phyloP scores from a whole-genome alignment of 1,284 basidiomycete genomes.

The Kalmanozyma brasiliensis region DNA sequence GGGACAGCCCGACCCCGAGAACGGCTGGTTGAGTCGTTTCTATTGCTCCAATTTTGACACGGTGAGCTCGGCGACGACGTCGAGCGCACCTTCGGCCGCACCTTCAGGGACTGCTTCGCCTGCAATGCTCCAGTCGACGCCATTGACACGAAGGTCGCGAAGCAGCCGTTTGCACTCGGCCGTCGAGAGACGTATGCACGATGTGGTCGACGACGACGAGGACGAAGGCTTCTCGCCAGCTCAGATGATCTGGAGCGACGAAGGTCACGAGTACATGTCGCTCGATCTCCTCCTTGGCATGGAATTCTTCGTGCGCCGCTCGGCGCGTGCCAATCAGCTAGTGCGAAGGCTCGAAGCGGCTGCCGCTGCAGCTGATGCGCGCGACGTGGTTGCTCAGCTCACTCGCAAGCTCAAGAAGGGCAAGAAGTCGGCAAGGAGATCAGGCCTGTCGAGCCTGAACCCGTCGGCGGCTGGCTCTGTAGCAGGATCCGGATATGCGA shows the following conservation, averaged over 20 bases:
- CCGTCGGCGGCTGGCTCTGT: conserved; percentile 34
- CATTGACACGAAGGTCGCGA: conserved; percentile 35
- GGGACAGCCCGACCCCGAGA: conserved; percentile 58
- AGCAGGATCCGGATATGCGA: conserved; percentile 36
- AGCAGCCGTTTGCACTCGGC: conserved; percentile 43
- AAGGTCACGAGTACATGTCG: conserved; percentile 58
- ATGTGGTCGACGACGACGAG: conserved; percentile 35
- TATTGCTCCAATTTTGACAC: conserved; percentile 58
- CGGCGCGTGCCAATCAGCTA: conserved; percentile 59
- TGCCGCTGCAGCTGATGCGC: conserved; percentile 42
- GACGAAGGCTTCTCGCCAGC: conserved; percentile 37
- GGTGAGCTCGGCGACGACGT: conserved; percentile 31
- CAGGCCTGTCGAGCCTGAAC: conserved; percentile 40
- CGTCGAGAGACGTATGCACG: conserved; percentile 44
- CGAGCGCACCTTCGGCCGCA: conserved; percentile 33
- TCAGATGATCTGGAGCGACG: conserved; percentile 57
- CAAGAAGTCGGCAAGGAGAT: conserved; percentile 31
- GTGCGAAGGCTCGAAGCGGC: conserved; percentile 57
- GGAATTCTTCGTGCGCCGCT: conserved; percentile 61
- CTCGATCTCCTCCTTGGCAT: conserved; percentile 57
- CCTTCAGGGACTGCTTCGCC: conserved; percentile 41
- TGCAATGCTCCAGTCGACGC: conserved; percentile 43
- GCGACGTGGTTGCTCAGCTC: conserved; percentile 40
- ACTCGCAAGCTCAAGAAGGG: conserved; percentile 45
- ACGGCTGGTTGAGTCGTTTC: conserved; percentile 62